Base-by-base conservation (phyloP, 352 stramenopile genomes). In the Discostella stelligera region DNA sequence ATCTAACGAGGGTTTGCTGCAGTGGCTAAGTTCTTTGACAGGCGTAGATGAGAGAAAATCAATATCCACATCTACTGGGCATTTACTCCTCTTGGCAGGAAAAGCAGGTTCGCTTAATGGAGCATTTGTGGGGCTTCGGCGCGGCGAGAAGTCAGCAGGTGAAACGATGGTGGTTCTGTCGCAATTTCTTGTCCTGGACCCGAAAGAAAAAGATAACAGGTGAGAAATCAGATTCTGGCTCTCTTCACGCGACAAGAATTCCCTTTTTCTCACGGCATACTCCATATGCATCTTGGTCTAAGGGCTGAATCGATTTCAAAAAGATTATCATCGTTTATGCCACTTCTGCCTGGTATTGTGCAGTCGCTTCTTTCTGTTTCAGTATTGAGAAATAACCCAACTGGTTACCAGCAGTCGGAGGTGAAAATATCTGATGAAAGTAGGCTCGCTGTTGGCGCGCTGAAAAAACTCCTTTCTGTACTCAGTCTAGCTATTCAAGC, bases 291-390 rank as follows among this genome's bases (percentile, higher is more conserved):
- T 32, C 59, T 20, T 54, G 37, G 63, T 9, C 78, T 67, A 48
- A 80, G 70, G 56, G 74, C 75, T 18, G 79, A 86, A 59, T 74
- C 66, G 10, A 83, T 73, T 8, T 82, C 79, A n/a, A 70, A 73
- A 20, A 77, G 89, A 74, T 54, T 91, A 23, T 82, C 81, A 7
- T 66, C 89, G 9, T 90, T 91, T 55, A 84, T 91, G 81, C 82
- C 82, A n/a, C 66, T 94, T 48, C 39, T 94, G 63, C 89, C 89
- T 61, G 84, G 84, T 11, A 67, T 94, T 25, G 80, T 89, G 3
- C 52, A 83, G 62, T 90, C 84, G 4, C 65, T 93, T 14, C 56
- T 91, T 53, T 85, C 81, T 30, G 41, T 69, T 23, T 79, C 59
- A 23, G 66, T 77, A 13, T 6, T 20, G 16, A 68, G 25, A 44